These are phyloP conservation scores for Wallacemonas sp. DNA, from an alignment of 208 protist species.

Conservation along the genomic window DNA sequence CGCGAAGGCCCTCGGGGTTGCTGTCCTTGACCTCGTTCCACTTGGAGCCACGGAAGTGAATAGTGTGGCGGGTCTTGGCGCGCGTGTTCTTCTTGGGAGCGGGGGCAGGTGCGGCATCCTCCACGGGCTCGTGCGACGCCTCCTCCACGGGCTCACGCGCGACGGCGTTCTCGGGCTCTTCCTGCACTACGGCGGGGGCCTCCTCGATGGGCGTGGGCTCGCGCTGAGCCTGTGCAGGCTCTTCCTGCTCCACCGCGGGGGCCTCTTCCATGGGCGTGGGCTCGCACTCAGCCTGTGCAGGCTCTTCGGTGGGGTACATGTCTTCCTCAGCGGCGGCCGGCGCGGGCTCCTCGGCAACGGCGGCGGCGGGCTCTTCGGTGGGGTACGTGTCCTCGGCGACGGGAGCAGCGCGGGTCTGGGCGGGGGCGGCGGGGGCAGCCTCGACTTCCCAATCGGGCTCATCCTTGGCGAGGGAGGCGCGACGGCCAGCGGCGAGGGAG, in stretches of 20 bases:
- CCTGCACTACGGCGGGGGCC: slow-evolving; percentile 7
- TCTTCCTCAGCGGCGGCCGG: background rate
- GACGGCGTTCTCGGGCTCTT: slow-evolving; percentile 13
- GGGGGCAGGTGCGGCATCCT: background rate
- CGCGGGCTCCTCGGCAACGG: background rate
- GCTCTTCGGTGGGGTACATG: background rate
- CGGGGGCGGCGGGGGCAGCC: slow-evolving; percentile 32
- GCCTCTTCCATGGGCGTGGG: background rate
- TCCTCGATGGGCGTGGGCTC: background rate
- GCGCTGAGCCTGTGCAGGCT: background rate
- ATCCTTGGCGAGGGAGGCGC: slow-evolving; percentile 24
- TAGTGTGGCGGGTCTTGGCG: slow-evolving; percentile 43
- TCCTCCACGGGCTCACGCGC: slow-evolving; percentile 12
- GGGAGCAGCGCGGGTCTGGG: slow-evolving; percentile 7
- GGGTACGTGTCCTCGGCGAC: slow-evolving; percentile 1
- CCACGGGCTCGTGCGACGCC: slow-evolving; percentile 16
- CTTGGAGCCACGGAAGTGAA: slow-evolving; percentile 55
- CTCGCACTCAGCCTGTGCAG: background rate
- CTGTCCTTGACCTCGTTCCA: slow-evolving; percentile 37
- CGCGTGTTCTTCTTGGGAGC: background rate
- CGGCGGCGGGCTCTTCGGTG: background rate
- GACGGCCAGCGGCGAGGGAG: slow-evolving; percentile 43
- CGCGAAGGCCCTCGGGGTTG: slow-evolving; percentile 19
- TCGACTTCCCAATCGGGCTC: slow-evolving; percentile 49
- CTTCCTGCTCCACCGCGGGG: background rate